These are phyloP conservation scores for Periconia sp. DNA, from an alignment of 2,329 filamentous ascomycete species.

Conservation along the genomic window DNA sequence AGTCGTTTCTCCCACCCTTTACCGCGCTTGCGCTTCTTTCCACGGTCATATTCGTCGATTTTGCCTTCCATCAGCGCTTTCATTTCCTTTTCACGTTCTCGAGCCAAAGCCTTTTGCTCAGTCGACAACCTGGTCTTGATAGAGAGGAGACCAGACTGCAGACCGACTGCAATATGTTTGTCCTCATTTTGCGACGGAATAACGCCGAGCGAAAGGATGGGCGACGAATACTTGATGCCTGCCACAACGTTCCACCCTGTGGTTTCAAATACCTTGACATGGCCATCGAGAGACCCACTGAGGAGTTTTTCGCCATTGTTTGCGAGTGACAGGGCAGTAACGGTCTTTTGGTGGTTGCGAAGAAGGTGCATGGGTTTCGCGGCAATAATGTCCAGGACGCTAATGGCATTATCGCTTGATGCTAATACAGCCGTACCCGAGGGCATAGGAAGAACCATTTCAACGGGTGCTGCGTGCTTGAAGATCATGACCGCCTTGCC, in stretches of 20 bases:
- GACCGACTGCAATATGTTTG: conserved; percentile 91
- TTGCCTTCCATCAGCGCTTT: conserved; percentile 77
- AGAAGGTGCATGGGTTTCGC: conserved; percentile 86
- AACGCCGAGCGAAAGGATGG: conserved; percentile 83
- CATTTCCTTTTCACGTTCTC: conserved; percentile 84
- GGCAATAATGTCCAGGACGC: conserved; percentile 89
- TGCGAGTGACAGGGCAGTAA: conserved; percentile 83
- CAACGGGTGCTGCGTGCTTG: conserved; percentile 88
- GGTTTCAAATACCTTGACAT: conserved; percentile 97
- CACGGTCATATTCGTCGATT: conserved; percentile 77
- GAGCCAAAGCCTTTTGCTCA: conserved; percentile 76
- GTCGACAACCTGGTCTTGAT: conserved; percentile 88
- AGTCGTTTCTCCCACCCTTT: conserved; percentile 67
- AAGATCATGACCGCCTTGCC: conserved; percentile 80
- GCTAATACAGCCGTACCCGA: conserved; percentile 87
- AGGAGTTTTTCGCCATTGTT: conserved; percentile 82
- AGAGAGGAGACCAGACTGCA: conserved; percentile 91
- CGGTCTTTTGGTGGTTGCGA: conserved; percentile 96
- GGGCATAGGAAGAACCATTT: conserved; percentile 84
- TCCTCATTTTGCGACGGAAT: conserved; percentile 76
- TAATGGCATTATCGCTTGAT: conserved; percentile 83
- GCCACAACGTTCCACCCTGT: conserved; percentile 95
- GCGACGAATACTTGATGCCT: conserved; percentile 89
- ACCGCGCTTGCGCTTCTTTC: conserved; percentile 67
- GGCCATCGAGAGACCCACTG: conserved; percentile 88